Evolutionary conservation across 148 eudicot genomes (phyloP).

Genomic region (Chenopodium formosanum): DNA sequence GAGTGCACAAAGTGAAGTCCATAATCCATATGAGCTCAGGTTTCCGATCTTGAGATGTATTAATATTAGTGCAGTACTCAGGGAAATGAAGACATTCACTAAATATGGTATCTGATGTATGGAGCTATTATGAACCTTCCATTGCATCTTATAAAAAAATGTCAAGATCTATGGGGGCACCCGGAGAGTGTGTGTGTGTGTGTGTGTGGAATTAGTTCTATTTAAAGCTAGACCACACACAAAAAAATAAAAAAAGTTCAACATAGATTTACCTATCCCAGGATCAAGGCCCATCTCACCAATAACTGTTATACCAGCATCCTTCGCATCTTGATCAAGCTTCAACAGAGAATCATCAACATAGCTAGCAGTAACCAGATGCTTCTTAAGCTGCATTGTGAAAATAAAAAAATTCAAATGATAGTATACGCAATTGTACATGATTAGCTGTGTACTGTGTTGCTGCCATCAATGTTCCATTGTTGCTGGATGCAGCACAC

Average conservation of each 20-base stretch:
- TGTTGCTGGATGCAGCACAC: not conserved
- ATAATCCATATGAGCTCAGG: not conserved
- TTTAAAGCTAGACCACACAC: too few relatives aligned
- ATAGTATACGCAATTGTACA: not conserved
- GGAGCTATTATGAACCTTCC: not conserved
- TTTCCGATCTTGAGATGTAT: not conserved
- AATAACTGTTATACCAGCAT: constrained; percentile 77
- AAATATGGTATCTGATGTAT: not conserved
- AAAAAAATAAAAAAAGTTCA: not conserved
- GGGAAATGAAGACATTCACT: not conserved
- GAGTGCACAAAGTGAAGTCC: not conserved
- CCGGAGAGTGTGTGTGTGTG: too few relatives aligned
- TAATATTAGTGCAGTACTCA: not conserved
- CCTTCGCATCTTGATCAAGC: constrained; percentile 69
- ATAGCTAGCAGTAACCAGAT: constrained; percentile 94
- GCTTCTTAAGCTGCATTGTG: constrained; percentile 69
- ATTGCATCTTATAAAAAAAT: not conserved
- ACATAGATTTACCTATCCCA: constrained; percentile 72
- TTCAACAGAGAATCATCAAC: constrained; percentile 77
- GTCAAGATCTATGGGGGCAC: too few relatives aligned
- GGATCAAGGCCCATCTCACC: constrained; percentile 99
- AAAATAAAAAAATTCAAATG: constrained; percentile 8
- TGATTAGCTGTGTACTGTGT: not conserved
- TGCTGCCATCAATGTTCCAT: not conserved
- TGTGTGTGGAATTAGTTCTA: not conserved